phyloP scores from a whole-genome alignment of 805 yeast species.

The Ogataea nonfermentans region DNA sequence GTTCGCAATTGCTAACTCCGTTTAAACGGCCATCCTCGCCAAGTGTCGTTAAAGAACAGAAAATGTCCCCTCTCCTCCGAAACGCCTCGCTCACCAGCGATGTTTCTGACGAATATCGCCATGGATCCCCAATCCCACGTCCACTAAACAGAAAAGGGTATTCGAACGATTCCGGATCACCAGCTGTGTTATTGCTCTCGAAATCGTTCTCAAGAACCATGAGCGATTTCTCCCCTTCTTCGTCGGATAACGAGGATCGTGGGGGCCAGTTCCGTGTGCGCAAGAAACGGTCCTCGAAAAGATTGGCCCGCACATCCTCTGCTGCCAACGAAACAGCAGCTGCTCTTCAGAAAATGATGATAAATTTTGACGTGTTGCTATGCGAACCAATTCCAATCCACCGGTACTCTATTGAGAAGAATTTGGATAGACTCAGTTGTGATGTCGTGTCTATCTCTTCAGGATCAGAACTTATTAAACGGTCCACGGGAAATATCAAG shows the following conservation, averaged over 20 bases:
- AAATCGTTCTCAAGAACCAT: constrained; percentile 22
- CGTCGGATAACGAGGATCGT: constrained; percentile 69
- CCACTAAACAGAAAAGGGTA: constrained; percentile 10
- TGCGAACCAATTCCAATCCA: constrained; percentile 89
- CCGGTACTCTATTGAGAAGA: constrained; percentile 60
- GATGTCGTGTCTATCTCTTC: constrained; percentile 72
- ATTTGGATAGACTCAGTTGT: constrained; percentile 71
- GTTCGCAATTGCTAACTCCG: constrained; percentile 23
- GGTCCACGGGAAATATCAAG: constrained; percentile 78
- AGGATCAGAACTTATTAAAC: constrained; percentile 79
- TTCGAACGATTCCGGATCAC: constrained; percentile 15
- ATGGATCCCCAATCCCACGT: constrained; percentile 20
- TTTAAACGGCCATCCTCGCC: constrained; percentile 36
- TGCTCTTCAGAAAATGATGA: constrained; percentile 19
- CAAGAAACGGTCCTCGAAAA: constrained; percentile 50
- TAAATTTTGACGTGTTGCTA: constrained; percentile 60
- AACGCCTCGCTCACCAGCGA: constrained; percentile 37
- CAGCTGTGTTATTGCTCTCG: constrained; percentile 28
- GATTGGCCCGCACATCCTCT: constrained; percentile 26
- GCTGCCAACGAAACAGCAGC: constrained; percentile 23
- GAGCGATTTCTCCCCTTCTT: constrained; percentile 46
- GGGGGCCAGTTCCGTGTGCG: constrained; percentile 52
- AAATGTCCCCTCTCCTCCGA: constrained; percentile 27
- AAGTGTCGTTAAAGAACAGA: constrained; percentile 20
- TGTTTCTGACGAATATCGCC: constrained; percentile 29